Evolutionary conservation across 441 rosid genomes (phyloP).

Genomic region (Adansonia rubrostipa): DNA sequence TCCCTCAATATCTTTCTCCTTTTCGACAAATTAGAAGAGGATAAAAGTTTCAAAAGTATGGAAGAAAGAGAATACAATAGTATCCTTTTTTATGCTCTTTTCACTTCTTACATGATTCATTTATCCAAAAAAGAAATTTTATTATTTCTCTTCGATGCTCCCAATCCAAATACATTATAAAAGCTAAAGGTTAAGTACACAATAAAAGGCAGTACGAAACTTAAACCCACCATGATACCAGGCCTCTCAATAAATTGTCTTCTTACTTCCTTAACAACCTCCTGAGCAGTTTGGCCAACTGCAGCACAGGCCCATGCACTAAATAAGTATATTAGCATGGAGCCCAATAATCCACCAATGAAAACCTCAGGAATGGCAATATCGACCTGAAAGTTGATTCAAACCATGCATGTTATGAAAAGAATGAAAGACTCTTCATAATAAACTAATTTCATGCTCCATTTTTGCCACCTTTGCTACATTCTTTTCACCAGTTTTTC

Average conservation of each 20-base stretch:
- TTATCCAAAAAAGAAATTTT: constrained; percentile 14
- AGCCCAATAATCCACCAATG: constrained; percentile 89
- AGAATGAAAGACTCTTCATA: neutral
- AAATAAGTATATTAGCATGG: constrained; percentile 95
- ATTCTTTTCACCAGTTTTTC: neutral
- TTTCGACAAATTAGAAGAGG: neutral
- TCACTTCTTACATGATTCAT: neutral
- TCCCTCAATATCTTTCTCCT: neutral
- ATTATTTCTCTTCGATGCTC: neutral
- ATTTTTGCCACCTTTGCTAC: neutral
- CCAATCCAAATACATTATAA: neutral
- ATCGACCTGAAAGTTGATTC: constrained; percentile 73
- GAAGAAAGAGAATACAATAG: neutral
- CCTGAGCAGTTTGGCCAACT: constrained; percentile 98
- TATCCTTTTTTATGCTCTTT: neutral
- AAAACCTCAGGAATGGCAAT: constrained; percentile 98
- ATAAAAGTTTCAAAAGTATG: neutral
- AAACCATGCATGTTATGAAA: neutral
- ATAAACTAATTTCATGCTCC: neutral
- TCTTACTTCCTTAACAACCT: constrained; percentile 98
- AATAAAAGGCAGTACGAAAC: constrained; percentile 12
- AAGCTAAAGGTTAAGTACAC: constrained; percentile 11
- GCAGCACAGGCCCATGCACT: constrained; percentile 99
- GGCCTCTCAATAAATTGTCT: constrained; percentile 98
- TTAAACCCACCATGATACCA: constrained; percentile 85